phyloP scores from a whole-genome alignment of 179 eudicot genomes.

The Drosera spatulata region DNA sequence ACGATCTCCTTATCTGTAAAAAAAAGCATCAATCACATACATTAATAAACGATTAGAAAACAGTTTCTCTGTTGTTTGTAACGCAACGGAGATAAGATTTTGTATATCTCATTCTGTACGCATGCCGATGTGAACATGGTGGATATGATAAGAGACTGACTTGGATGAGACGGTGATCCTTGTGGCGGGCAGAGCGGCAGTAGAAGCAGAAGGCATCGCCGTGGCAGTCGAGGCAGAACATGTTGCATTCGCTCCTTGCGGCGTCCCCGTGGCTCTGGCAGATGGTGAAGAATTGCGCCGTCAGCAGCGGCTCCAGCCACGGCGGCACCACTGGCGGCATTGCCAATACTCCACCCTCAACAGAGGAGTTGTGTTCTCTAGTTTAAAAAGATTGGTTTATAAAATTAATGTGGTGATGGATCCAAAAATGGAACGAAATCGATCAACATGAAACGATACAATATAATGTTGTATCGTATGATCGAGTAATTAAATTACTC shows the following conservation, averaged over 20 bases:
- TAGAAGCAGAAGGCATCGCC: conserved; percentile 67
- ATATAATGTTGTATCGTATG: too few relatives aligned
- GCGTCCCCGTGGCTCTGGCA: conserved; percentile 73
- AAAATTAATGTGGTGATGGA: neutral
- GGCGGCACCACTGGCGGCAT: conserved; percentile 41
- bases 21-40: too few relatives aligned
- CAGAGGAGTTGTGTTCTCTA: neutral
- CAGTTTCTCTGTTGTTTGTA: too few relatives aligned
- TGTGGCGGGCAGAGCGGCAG: conserved; percentile 65
- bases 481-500: too few relatives aligned
- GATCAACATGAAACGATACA: too few relatives aligned
- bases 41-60: too few relatives aligned
- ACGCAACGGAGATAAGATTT: too few relatives aligned
- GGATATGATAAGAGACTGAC: conserved; percentile 10
- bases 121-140: too few relatives aligned
- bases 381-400: neutral
- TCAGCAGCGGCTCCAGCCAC: conserved; percentile 71
- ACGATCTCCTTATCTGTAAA: conserved; percentile 73
- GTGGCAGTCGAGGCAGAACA: conserved; percentile 80
- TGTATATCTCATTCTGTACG: too few relatives aligned
- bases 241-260: conserved; percentile 74
- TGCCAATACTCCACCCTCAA: conserved; percentile 1
- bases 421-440: too few relatives aligned
- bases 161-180: conserved; percentile 87
- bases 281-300: conserved; percentile 52